phyloP scores from a whole-genome alignment of 2,329 filamentous ascomycete genomes.

The Aspergillus ochraceoroseus region DNA sequence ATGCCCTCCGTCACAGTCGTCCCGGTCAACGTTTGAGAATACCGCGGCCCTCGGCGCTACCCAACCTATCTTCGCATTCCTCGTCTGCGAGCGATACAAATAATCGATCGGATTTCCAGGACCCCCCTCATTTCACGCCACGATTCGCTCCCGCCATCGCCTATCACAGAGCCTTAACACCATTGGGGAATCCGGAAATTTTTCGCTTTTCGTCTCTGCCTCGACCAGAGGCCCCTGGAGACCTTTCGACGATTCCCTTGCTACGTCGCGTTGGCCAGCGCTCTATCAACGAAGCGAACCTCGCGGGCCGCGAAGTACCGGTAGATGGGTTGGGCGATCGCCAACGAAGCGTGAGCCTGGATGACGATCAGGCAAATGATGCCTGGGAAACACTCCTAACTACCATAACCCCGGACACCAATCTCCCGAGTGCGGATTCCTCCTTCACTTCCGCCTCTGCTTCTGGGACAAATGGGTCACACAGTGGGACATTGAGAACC shows the following conservation, averaged over 20 bases:
- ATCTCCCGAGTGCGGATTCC: constrained; percentile 71
- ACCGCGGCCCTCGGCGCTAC: constrained; percentile 33
- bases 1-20: constrained; percentile 33
- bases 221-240: constrained; percentile 21
- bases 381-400: constrained; percentile 76
- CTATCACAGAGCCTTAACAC: constrained; percentile 26
- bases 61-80: constrained; percentile 25
- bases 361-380: constrained; percentile 48
- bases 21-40: constrained; percentile 35
- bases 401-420: constrained; percentile 75
- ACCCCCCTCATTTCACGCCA: constrained; percentile 35
- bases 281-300: constrained; percentile 24
- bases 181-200: constrained; percentile 20
- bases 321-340: constrained; percentile 79
- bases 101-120: constrained; percentile 16
- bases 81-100: constrained; percentile 19
- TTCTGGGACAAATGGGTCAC: constrained; percentile 26
- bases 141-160: constrained; percentile 44
- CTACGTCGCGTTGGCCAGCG: constrained; percentile 36
- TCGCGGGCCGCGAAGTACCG: constrained; percentile 21
- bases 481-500: constrained; percentile 31
- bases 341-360: constrained; percentile 71
- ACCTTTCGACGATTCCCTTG: constrained; percentile 28
- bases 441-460: constrained; percentile 65
- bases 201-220: constrained; percentile 26